A percentile compares a stretch with the other conserved stretches of the same genome.
phyloP scores from a whole-genome alignment of 257 asterid species.

The Parsonsia alboflavescens region DNA sequence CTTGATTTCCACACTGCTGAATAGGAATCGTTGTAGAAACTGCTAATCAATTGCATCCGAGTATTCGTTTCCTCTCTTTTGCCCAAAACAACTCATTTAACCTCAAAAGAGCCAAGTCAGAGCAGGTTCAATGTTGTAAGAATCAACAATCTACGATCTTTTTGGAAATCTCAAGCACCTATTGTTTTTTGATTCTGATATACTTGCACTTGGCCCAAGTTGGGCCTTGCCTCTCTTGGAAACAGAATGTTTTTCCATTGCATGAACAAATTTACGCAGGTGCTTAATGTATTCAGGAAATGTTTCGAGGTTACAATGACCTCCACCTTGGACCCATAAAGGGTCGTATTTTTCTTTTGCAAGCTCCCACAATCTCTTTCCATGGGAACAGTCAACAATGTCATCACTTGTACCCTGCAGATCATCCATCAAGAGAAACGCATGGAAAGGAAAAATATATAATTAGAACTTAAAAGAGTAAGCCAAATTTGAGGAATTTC shows the following conservation, averaged over 20 bases:
- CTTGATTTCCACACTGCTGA: background rate
- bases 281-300: constrained; percentile 87
- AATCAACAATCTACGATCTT: constrained; percentile 27
- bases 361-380: constrained; percentile 96
- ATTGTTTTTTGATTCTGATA: constrained; percentile 55
- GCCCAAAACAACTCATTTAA: constrained; percentile 4
- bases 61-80: background rate
- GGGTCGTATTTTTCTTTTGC: constrained; percentile 92
- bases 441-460: no score
- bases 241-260: constrained; percentile 88
- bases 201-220: constrained; percentile 25
- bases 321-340: constrained; percentile 91
- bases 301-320: constrained; percentile 97
- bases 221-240: constrained; percentile 46
- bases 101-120: background rate
- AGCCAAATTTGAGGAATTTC: background rate
- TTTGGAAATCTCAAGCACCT: constrained; percentile 74
- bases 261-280: constrained; percentile 63
- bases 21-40: constrained; percentile 7
- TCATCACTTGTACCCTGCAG: constrained; percentile 87
- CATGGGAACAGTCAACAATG: constrained; percentile 85
- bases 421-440: constrained; percentile 11
- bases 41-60: constrained; percentile 8
- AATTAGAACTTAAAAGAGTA: background rate
- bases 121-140: constrained; percentile 3